Evolutionary conservation across 129 eudicot genomes (phyloP).

Genomic region (Apium graveolens): DNA sequence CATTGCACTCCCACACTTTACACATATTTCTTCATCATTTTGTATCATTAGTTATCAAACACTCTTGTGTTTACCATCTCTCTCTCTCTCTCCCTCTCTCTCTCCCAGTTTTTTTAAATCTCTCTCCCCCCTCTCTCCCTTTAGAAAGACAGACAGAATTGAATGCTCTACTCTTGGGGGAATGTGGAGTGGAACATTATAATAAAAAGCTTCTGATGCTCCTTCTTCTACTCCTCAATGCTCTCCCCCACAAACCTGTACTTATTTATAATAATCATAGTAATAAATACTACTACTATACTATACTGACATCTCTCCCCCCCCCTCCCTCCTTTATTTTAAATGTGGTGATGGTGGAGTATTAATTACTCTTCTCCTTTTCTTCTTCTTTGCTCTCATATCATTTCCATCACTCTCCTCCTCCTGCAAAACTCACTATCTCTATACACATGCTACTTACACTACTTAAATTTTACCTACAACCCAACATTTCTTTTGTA

Average conservation of each 20-base stretch:
- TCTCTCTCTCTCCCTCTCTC: background rate
- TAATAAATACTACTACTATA: conserved; percentile 1
- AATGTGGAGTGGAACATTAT: background rate
- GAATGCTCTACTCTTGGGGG: background rate
- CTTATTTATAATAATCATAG: background rate
- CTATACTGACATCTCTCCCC: background rate
- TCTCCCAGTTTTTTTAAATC: too few species aligned
- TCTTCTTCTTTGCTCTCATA: background rate
- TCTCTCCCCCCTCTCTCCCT: background rate
- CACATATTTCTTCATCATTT: conserved; percentile 1
- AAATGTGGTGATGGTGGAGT: conserved; percentile 1
- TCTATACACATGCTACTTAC: background rate
- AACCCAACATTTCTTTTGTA: conserved; percentile 4
- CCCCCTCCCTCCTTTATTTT: background rate
- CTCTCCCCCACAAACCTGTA: background rate
- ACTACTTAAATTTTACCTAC: background rate
- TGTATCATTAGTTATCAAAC: background rate
- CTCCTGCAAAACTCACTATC: background rate
- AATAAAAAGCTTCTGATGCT: conserved; percentile 3
- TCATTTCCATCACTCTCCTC: background rate
- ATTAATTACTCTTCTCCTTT: background rate
- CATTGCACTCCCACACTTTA: conserved; percentile 1
- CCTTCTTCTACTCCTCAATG: conserved; percentile 6
- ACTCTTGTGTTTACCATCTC: background rate
- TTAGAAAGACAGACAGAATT: background rate